These are phyloP conservation scores for Obba rivulosa DNA, from an alignment of 768 basidiomycete genomes.

Conservation along the genomic window DNA sequence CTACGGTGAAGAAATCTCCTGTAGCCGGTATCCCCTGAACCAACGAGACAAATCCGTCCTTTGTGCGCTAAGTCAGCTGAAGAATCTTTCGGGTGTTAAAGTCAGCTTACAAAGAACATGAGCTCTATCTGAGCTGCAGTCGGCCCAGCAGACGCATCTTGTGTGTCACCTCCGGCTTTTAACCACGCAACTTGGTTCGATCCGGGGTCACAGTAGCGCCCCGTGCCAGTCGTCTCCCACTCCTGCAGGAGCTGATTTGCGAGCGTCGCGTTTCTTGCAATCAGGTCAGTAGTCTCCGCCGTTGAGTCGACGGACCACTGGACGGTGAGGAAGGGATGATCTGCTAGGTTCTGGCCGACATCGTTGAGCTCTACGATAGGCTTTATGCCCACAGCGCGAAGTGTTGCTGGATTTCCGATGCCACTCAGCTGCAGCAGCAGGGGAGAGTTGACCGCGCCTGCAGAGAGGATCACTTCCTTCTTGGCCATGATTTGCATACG, in stretches of 20 bases:
- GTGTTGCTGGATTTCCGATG: conserved; percentile 44
- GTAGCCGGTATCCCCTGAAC: conserved; percentile 7
- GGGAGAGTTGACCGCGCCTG: conserved; percentile 29
- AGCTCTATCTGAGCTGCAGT: conserved; percentile 10
- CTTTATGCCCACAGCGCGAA: conserved; percentile 41
- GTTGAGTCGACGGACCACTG: neutral
- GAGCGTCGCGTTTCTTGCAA: conserved; percentile 10
- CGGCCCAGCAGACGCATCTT: conserved; percentile 6
- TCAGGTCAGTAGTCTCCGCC: conserved; percentile 4
- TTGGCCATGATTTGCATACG: conserved; percentile 4
- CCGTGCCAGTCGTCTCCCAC: conserved; percentile 11
- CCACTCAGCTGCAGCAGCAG: conserved; percentile 50
- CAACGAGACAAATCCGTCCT: conserved; percentile 5
- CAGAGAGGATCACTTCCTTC: conserved; percentile 18
- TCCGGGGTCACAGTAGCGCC: conserved; percentile 3
- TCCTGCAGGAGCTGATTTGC: conserved; percentile 1
- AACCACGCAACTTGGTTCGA: conserved; percentile 7
- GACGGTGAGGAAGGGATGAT: conserved; percentile 25
- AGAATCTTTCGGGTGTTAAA: neutral
- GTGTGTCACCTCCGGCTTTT: neutral
- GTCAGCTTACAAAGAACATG: conserved; percentile 2
- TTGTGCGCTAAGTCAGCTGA: neutral
- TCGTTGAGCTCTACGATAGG: conserved; percentile 41
- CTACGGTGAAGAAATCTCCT: conserved; percentile 15
- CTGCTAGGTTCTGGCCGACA: conserved; percentile 55